phyloP scores from a whole-genome alignment of 1,139 yeast species.

The Suzukiozyma palmioleophila region DNA sequence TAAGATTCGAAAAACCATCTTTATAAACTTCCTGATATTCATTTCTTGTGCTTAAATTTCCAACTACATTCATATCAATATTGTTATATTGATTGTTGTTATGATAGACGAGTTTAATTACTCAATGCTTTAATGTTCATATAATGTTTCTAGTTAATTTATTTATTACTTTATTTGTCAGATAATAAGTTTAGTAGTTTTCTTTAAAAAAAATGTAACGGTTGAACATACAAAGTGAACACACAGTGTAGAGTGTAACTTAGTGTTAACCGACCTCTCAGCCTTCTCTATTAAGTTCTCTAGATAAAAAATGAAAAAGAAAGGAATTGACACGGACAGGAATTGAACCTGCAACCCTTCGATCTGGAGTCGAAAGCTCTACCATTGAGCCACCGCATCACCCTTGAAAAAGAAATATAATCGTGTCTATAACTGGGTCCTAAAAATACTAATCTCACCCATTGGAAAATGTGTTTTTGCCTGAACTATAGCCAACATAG shows the following conservation, averaged over 20 bases:
- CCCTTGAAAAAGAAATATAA: conserved; percentile 19
- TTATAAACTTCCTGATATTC: background rate
- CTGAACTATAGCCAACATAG: no score
- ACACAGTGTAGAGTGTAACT: no score
- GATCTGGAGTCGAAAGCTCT: conserved; percentile 89
- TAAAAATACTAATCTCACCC: no score
- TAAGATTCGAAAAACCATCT: conserved; percentile 28
- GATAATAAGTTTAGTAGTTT: no score
- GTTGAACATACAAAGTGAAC: no score
- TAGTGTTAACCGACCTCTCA: no score
- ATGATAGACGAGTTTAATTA: conserved; percentile 1
- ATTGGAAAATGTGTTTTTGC: no score
- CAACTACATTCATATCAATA: background rate
- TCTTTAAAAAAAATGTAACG: no score
- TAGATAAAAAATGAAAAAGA: conserved; percentile 7
- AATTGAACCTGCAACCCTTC: conserved; percentile 75
- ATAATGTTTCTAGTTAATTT: background rate
- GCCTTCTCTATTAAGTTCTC: background rate
- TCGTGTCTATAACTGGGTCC: no score
- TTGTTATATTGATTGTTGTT: background rate
- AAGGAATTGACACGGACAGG: conserved; percentile 63
- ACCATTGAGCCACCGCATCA: conserved; percentile 93
- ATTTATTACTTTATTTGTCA: no score
- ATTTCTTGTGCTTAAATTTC: background rate
- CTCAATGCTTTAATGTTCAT: conserved; percentile 1